These are phyloP conservation scores for Rutidosis leptorrhynchoides DNA, from an alignment of 129 eudicot species.

Conservation along the genomic window DNA sequence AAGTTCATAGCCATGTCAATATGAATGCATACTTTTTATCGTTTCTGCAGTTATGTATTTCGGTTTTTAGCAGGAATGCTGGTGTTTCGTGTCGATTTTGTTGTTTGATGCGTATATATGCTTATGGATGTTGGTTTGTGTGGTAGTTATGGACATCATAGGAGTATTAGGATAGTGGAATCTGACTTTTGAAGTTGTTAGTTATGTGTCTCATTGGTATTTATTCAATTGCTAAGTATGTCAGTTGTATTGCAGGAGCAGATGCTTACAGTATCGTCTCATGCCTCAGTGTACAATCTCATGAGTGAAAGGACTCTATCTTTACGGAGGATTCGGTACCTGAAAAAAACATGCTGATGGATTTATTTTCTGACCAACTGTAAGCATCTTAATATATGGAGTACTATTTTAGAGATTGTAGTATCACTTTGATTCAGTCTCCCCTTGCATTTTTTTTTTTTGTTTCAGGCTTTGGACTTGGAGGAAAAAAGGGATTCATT, in stretches of 20 bases:
- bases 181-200: too few species aligned
- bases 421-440: background rate
- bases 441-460: conserved; percentile 1
- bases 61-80: too few species aligned
- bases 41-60: too few species aligned
- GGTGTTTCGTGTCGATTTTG: too few species aligned
- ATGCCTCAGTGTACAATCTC: conserved; percentile 68
- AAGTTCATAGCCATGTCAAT: too few species aligned
- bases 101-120: too few species aligned
- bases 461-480: conserved; percentile 63
- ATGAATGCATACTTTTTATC: too few species aligned
- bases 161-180: too few species aligned
- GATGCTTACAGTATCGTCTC: conserved; percentile 97
- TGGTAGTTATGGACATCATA: too few species aligned
- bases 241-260: conserved; percentile 55
- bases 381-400: conserved; percentile 31
- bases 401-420: background rate
- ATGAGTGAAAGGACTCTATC: conserved; percentile 94
- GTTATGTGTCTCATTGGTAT: too few species aligned
- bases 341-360: conserved; percentile 99
- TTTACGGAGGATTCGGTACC: conserved; percentile 97
- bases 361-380: conserved; percentile 81
- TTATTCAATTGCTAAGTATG: background rate
- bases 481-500: conserved; percentile 96
- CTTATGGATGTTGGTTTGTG: too few species aligned